Conservation (phyloP, 2,329 filamentous ascomycete species). For the Aschersonia sp. region DNA sequence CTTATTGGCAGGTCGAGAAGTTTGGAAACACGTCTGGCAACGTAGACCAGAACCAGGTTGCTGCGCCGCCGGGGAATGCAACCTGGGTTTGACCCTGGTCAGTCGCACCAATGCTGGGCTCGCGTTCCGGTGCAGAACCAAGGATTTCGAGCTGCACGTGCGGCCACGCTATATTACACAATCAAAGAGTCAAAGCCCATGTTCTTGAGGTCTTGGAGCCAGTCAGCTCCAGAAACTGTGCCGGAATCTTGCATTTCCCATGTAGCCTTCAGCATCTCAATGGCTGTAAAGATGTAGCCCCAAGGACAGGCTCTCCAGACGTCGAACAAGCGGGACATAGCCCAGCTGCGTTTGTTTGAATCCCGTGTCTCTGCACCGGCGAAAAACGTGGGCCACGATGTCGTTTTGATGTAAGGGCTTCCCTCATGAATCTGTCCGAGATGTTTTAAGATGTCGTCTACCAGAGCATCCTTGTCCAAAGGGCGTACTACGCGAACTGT, state of each 20-base stretch:
- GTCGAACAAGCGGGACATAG: conserved; percentile 29
- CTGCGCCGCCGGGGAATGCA: too few relatives aligned
- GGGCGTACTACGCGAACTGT: conserved; percentile 18
- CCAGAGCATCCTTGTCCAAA: conserved; percentile 28
- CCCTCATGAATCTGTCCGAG: conserved; percentile 30
- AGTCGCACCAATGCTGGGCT: too few relatives aligned
- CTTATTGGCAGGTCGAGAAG: too few relatives aligned
- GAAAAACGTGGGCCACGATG: conserved; percentile 45
- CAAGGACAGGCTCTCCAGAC: conserved; percentile 32
- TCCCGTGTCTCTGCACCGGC: conserved; percentile 39
- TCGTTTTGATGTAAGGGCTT: conserved; percentile 42
- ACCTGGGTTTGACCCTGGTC: too few relatives aligned
- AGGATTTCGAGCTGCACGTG: neutral
- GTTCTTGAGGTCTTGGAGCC: conserved; percentile 28
- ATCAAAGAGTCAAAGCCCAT: conserved; percentile 31
- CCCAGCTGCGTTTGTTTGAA: conserved; percentile 31
- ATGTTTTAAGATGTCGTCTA: conserved; percentile 34
- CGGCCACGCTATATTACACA: conserved; percentile 15
- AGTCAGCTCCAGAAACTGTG: conserved; percentile 15
- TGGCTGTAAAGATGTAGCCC: conserved; percentile 35
- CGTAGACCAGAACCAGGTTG: too few relatives aligned
- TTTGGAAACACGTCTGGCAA: too few relatives aligned
- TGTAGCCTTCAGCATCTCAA: conserved; percentile 31
- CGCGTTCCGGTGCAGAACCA: too few relatives aligned
- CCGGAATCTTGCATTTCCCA: conserved; percentile 27